Evolutionary conservation across 805 yeast species (phyloP), one percentile per base, ranked within the genome.

Genomic region (Nakazawaea peltata): DNA sequence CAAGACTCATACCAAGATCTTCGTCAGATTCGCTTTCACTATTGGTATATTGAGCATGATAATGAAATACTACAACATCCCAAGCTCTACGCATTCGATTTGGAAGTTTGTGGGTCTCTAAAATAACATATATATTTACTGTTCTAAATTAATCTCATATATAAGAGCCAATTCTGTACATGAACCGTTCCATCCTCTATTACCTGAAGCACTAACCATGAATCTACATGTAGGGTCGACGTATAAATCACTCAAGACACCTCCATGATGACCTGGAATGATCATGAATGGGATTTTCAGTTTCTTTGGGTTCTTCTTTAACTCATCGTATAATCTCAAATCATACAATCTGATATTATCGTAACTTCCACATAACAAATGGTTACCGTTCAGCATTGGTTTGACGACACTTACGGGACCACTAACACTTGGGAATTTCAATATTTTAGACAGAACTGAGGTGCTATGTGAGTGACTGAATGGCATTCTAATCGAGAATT

Each of bases 221-320:
- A 83, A 92, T 42, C 92, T 61, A 26, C 94, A 85, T 2, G 92
- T 81, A 21, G 90, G 90, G 55, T 90, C 97, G 16, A 88, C 79
- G 36, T 74, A 66, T 43, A 92, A 61, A 34, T 77, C 75, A 32
- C 94, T 81, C 23, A 92, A 62, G 3, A 76, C 74, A 19, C 97
- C 95, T 32, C 98, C 97, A 50, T 85, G 95, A 55, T 92, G 97
- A 1, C 98, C 97, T 0, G 98, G 96, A 9, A 92, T 71, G 46
- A 94, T 88, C 54, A 80, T 68, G 51, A 90, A 92, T 13, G 97
- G 97, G 7, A 81, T 67, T 19, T 67, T 70, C 28, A 59, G 59
- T 38, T 51, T 53, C 34, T 51, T 67, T 35, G 42, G 56, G 38
- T 37, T 32, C 49, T 40, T 34, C 42, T 28, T 19, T 26, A 50